Conservation (phyloP, 352 stramenopile species). For the Pseudoperonospora humuli region DNA sequence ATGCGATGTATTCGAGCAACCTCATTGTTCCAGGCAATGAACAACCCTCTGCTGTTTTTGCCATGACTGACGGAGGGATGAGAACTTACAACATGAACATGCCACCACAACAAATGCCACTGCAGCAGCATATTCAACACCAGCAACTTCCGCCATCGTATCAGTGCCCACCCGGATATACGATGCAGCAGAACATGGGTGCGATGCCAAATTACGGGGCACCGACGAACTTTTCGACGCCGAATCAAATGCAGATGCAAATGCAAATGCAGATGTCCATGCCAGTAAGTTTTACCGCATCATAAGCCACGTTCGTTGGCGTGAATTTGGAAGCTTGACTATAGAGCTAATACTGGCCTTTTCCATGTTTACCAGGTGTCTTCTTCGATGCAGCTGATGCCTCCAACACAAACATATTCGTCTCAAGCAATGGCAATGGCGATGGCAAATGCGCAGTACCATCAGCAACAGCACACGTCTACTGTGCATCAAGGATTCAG, state of each 20-base stretch:
- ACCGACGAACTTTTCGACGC: conserved; percentile 27
- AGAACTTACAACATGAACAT: conserved; percentile 32
- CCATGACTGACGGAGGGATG: conserved; percentile 29
- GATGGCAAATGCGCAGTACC: conserved; percentile 28
- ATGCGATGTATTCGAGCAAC: conserved; percentile 17
- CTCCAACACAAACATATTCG: conserved; percentile 22
- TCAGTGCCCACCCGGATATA: conserved; percentile 30
- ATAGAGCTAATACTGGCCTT: not conserved
- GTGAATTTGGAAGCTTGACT: not conserved
- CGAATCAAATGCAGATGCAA: conserved; percentile 34
- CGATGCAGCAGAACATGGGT: conserved; percentile 35
- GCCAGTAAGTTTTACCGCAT: conserved; percentile 18
- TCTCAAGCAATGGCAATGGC: conserved; percentile 30
- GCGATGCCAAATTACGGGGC: conserved; percentile 49
- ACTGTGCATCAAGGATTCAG: conserved; percentile 31
- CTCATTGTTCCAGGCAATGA: conserved; percentile 11
- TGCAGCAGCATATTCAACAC: conserved; percentile 16
- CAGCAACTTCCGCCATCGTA: conserved; percentile 24
- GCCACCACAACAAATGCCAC: conserved; percentile 13
- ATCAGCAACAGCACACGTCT: conserved; percentile 17
- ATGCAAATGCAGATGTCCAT: conserved; percentile 29
- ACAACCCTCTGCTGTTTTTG: conserved; percentile 31
- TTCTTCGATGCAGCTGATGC: conserved; percentile 25
- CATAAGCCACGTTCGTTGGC: not conserved
- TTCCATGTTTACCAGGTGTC: conserved; percentile 13